Evolutionary conservation across 116 monocot species (phyloP).

Genomic region (Posidonia oceanica): DNA sequence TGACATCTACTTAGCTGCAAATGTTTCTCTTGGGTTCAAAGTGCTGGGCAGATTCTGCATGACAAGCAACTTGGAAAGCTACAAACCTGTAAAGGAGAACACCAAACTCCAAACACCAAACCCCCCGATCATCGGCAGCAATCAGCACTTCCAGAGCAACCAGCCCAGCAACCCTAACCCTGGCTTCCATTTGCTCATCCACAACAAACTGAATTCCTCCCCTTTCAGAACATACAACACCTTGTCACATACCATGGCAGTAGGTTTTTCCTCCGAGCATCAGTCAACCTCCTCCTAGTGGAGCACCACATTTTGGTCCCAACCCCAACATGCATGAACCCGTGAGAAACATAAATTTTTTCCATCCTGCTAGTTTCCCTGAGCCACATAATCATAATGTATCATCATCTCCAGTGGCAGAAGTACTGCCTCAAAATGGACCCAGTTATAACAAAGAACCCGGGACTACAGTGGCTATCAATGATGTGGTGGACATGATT

Average conservation of each 20-base stretch:
- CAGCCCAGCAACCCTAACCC: constrained; percentile 9
- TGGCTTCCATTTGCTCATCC: constrained; percentile 1
- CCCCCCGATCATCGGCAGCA: constrained; percentile 15
- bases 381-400: constrained; percentile 45
- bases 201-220: constrained; percentile 2
- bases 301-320: constrained; percentile 29
- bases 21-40: constrained; percentile 38
- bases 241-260: constrained; percentile 35
- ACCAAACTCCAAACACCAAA: constrained; percentile 6
- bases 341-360: constrained; percentile 14
- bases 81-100: constrained; percentile 20
- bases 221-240: constrained; percentile 35
- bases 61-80: constrained; percentile 71
- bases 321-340: constrained; percentile 32
- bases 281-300: constrained; percentile 27
- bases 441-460: constrained; percentile 1
- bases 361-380: constrained; percentile 26
- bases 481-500: constrained; percentile 90
- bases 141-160: constrained; percentile 7
- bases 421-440: constrained; percentile 50
- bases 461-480: constrained; percentile 38
- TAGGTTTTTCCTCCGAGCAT: constrained; percentile 36
- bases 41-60: constrained; percentile 51
- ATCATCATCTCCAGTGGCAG: constrained; percentile 49
- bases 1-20: neutral